Base-by-base conservation (phyloP, 176 grass and related monocot species). In the Hordeum marinum region DNA sequence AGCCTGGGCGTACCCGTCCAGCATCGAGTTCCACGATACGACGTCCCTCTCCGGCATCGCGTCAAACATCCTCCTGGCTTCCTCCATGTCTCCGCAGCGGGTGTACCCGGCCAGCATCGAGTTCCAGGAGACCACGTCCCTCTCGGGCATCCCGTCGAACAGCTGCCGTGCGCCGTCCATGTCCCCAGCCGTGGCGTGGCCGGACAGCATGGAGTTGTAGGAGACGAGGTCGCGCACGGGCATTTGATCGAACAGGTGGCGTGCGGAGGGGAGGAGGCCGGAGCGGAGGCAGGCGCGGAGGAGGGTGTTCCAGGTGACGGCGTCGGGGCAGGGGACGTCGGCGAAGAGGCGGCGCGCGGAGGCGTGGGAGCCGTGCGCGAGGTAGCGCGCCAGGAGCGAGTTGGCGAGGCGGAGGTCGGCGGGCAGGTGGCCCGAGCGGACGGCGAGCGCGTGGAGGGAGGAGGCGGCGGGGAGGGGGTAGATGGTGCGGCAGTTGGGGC, bases 301-400 rank as follows among this genome's bases (percentile, higher is more conserved):
- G 75, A 92, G 83, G 0, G 88, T 92, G 76, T 94, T 94, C 93
- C 93, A 94, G 61, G 85, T 92, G 79, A 94, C 90, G 18, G 78
- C 72, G 75, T 79, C 85, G 1, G 90, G 87, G 61, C 86, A 57
- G 12, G 87, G 82, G 42, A 92, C 80, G 45, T 92, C 90, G 18
- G 90, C 85, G 11, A 94, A 63, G 69, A 94, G 83, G 36, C 60
- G 57, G 45, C 88, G 86, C n/a, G 93, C 90, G 76, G 80, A 68
- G 55, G 52, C 68, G 2, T 76, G 55, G 27, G 68, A 45, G 11
- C 86, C 81, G 25, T 69, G 15, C 9, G 84, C 85, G 39, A 89
- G 84, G 46, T 84, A 84, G 45, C 84, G 87, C 4, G 82, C 81
- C 11, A 72, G 77, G 80, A 90, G 84, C 35, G 88, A 79, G 78